Evolutionary conservation across 1,284 basidiomycete species (phyloP), one percentile per base, ranked within the genome.

Genomic region (Ceratobasidium sp.): DNA sequence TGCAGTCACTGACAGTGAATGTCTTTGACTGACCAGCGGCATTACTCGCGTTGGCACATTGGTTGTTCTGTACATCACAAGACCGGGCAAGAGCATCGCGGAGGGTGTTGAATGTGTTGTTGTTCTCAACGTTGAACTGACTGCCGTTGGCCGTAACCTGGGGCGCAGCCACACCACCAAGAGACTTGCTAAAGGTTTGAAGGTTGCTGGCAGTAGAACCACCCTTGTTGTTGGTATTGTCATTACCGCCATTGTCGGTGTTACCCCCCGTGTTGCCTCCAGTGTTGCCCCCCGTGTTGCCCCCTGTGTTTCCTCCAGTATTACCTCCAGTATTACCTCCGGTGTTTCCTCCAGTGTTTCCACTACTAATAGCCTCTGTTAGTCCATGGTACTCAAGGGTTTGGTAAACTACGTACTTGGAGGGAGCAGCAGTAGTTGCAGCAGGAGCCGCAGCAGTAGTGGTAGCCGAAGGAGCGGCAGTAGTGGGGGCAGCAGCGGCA

Each of bases 41-140:
- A 71, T 83, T 83, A 13, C 82, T 81, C 32, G 80, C 74, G 74
- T 84, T 79, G 38, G 83, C 82, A 71, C 83, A 87, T 71, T 79
- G 60, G 78, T 86, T 86, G 76, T 86, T 80, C 77, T 86, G 85
- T 42, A 86, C 82, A 72, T 86, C 85, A 77, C 82, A 83, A 35
- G 81, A 82, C 34, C 82, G 79, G 31, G 72, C 72, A 35, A 82
- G 53, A n/a, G 82, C 82, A 69, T 72, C 62, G 25, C 40, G 52
- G 34, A 73, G 65, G 52, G 34, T 69, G 17, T 68, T 71, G 57
- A 74, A 73, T n/a, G 31, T 52, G 32, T 50, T 40, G 55, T 73
- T 71, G n/a, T 57, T 64, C 34, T 45, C 43, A 20, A 72, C 71
- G 27, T 35, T 72, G 27, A 82, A 81, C 71, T 79, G 76, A 71